Base-by-base conservation (phyloP, 2,329 filamentous ascomycete genomes). In the Diplodia scrobiculata region DNA sequence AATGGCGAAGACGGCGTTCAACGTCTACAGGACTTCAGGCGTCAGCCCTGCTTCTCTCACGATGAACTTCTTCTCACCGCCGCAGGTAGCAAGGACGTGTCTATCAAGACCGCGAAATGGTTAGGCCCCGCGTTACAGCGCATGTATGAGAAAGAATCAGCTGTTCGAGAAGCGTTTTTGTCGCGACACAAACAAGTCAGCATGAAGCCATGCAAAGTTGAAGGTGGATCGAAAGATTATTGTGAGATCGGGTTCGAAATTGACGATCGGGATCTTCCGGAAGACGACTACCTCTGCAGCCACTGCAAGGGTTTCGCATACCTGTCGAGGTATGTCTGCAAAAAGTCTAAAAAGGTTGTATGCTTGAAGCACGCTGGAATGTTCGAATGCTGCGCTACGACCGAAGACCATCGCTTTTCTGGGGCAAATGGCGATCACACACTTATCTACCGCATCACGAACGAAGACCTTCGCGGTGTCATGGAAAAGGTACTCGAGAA, bases 21-120 rank as follows among this genome's bases (percentile, higher is more conserved):
- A 72, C 86, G 94, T 70, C 82, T 98, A 34, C 91, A 95, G 71
- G 85, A 89, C 59, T 99, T 97, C 76, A 86, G 94, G 66, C 87
- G 93, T 66, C 93, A 97, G 70, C 92, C 95, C 1, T 98, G 95
- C 76, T 99, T 99, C 76, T 98, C 94, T 0, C 95, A 99, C 70
- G 95, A 99, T 72, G 95, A 99, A 76, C 81, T 99, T 25, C 82
- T 99, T 3, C 89, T 96, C 80, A 97, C 94, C 2, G 95, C 95
- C 7, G 92, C 93, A 6, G 88, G 91, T 70, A 89, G 74, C 87
- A 72, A 81, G 53, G 89, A 92, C 70, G 85, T 88, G 2, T 88
- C 87, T 0, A 98, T 99, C 66, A 91, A 91, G 71, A 97, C 92
- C 1, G 92, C 95, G 0, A 97, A 95, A 78, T 99, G 95, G 95